Percentiles rank a stretch among this genome's conserved stretches.
phyloP scores from a whole-genome alignment of 2,329 filamentous ascomycete genomes.

The Emergomyces africanus region DNA sequence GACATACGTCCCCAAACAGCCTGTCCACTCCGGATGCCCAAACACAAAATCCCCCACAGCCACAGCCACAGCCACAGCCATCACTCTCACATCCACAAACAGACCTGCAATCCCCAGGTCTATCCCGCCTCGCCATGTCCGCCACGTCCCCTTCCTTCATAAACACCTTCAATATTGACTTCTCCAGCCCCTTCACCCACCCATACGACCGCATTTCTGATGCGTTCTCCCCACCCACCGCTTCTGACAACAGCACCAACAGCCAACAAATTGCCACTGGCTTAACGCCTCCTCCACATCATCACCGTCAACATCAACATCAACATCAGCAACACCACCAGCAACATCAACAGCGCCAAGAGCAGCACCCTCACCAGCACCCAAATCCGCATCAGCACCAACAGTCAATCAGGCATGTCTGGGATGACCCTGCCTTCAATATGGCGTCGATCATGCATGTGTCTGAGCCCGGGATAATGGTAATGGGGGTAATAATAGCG shows the following conservation, averaged over 20 bases:
- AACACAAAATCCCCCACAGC: background rate
- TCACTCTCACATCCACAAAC: background rate
- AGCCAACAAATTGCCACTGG: background rate
- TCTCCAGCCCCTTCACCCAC: conserved; percentile 3
- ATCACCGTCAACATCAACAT: background rate
- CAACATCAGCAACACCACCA: background rate
- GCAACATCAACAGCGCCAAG: background rate
- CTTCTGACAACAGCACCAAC: background rate
- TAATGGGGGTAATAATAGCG: background rate
- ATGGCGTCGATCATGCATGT: conserved; percentile 1
- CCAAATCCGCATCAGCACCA: background rate
- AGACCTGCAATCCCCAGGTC: background rate
- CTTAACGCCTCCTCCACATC: background rate
- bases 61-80: background rate
- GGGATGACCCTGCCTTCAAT: conserved; percentile 5
- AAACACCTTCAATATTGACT: conserved; percentile 4
- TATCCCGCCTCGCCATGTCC: background rate
- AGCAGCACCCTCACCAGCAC: background rate
- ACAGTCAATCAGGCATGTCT: background rate
- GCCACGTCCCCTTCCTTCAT: background rate
- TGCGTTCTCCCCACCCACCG: background rate
- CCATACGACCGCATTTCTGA: background rate
- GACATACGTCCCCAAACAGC: background rate
- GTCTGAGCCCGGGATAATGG: background rate
- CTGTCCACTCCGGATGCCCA: background rate